These are phyloP conservation scores for Myxozyma sirexii DNA, from an alignment of 805 yeast genomes.

Conservation along the genomic window DNA sequence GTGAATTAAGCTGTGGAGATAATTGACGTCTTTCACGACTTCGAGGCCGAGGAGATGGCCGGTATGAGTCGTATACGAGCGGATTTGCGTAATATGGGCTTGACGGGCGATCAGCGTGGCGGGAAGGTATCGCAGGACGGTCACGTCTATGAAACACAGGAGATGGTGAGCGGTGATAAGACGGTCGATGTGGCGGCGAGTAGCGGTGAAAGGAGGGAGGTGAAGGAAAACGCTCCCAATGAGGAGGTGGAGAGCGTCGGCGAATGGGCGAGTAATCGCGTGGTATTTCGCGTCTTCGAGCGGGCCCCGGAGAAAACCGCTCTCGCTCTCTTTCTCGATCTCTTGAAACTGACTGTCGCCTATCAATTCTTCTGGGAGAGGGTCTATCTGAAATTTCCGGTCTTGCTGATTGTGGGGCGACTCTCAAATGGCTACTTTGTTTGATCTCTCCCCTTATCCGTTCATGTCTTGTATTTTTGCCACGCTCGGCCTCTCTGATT, in stretches of 20 bases:
- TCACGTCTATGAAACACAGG: not conserved
- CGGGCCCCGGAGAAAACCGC: not conserved
- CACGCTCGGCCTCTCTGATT: slow-evolving; percentile 5
- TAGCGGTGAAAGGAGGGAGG: too few species aligned
- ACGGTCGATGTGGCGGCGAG: too few species aligned
- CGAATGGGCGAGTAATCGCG: not conserved
- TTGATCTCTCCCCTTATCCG: not conserved
- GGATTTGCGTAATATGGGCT: not conserved
- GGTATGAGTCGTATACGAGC: not conserved
- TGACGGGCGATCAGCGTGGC: not conserved
- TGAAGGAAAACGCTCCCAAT: not conserved
- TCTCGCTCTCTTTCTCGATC: too few species aligned
- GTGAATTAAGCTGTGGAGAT: not conserved
- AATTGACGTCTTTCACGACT: not conserved
- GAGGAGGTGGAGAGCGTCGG: not conserved
- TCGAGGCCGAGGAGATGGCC: not conserved
- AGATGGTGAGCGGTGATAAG: not conserved
- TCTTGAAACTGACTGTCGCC: not conserved
- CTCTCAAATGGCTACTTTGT: not conserved
- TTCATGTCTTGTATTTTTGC: not conserved
- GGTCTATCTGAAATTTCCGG: too few species aligned
- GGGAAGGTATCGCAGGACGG: slow-evolving; percentile 1
- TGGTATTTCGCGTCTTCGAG: not conserved
- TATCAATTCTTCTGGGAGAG: too few species aligned
- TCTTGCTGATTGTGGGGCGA: not conserved